phyloP scores from a whole-genome alignment of 2,329 filamentous ascomycete genomes.

The Sordariomycetes sp. region DNA sequence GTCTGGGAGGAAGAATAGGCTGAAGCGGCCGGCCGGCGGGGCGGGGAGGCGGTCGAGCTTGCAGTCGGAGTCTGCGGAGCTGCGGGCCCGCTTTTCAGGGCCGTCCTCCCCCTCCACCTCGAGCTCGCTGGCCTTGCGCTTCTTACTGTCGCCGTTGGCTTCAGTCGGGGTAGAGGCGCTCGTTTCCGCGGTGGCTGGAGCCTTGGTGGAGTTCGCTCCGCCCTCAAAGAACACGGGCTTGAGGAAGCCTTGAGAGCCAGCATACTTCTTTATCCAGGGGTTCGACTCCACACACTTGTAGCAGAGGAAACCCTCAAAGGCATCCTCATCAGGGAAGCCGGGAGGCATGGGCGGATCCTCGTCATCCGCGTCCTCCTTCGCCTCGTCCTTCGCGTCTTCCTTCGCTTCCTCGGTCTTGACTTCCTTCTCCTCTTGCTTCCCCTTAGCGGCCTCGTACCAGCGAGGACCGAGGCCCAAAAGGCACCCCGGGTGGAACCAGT shows the following conservation, averaged over 20 bases:
- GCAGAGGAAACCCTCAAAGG: slow-evolving; percentile 84
- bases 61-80: slow-evolving; percentile 32
- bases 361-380: slow-evolving; percentile 17
- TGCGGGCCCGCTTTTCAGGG: slow-evolving; percentile 41
- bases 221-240: slow-evolving; percentile 48
- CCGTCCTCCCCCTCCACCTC: slow-evolving; percentile 17
- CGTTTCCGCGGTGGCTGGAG: background rate
- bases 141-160: slow-evolving; percentile 30
- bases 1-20: slow-evolving; percentile 67
- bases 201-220: slow-evolving; percentile 8
- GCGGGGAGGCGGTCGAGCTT: slow-evolving; percentile 51
- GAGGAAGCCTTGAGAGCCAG: slow-evolving; percentile 69
- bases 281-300: slow-evolving; percentile 85
- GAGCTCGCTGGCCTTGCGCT: slow-evolving; percentile 53
- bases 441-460: slow-evolving; percentile 50
- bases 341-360: slow-evolving; percentile 62
- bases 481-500: slow-evolving; percentile 96
- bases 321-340: slow-evolving; percentile 80
- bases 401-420: slow-evolving; percentile 6
- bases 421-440: slow-evolving; percentile 10
- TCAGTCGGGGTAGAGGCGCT: background rate
- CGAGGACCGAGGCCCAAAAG: slow-evolving; percentile 68
- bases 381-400: slow-evolving; percentile 9
- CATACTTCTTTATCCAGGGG: slow-evolving; percentile 88
- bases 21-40: slow-evolving; percentile 51